These are phyloP conservation scores for Isabelozyma rhagii DNA, from an alignment of 805 yeast species.

Conservation along the genomic window DNA sequence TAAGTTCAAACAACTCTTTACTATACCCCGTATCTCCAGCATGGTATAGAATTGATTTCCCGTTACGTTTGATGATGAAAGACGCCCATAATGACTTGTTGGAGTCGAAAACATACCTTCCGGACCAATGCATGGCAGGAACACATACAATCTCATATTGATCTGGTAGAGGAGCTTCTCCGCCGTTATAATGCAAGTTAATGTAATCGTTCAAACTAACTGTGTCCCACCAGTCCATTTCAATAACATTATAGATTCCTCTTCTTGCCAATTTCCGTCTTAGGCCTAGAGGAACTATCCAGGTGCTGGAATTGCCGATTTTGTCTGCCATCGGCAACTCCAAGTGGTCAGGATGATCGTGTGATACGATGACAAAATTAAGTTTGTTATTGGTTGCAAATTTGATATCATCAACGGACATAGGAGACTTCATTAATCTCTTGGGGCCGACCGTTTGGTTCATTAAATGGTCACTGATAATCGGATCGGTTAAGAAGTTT, in stretches of 20 bases:
- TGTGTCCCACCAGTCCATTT: conserved; percentile 91
- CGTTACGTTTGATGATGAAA: conserved; percentile 63
- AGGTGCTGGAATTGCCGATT: conserved; percentile 55
- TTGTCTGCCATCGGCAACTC: conserved; percentile 57
- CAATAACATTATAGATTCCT: conserved; percentile 63
- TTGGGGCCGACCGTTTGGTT: conserved; percentile 72
- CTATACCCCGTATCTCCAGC: conserved; percentile 95
- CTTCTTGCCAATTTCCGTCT: conserved; percentile 52
- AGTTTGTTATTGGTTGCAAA: conserved; percentile 52
- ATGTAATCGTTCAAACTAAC: conserved; percentile 37
- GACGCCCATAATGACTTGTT: conserved; percentile 89
- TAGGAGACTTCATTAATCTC: conserved; percentile 77
- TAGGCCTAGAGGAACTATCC: conserved; percentile 90
- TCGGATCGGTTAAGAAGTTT: conserved; percentile 84
- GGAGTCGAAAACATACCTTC: conserved; percentile 75
- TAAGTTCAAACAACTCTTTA: conserved; percentile 64
- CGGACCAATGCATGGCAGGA: conserved; percentile 98
- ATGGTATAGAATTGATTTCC: conserved; percentile 74
- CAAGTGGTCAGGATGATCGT: conserved; percentile 94
- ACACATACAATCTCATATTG: conserved; percentile 79
- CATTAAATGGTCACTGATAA: conserved; percentile 65
- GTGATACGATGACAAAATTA: conserved; percentile 77
- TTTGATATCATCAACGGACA: conserved; percentile 52
- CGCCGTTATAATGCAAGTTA: conserved; percentile 20
- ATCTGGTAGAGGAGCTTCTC: conserved; percentile 29